Evolutionary conservation across 768 basidiomycete species (phyloP).

Genomic region (Myochromella boudieri): DNA sequence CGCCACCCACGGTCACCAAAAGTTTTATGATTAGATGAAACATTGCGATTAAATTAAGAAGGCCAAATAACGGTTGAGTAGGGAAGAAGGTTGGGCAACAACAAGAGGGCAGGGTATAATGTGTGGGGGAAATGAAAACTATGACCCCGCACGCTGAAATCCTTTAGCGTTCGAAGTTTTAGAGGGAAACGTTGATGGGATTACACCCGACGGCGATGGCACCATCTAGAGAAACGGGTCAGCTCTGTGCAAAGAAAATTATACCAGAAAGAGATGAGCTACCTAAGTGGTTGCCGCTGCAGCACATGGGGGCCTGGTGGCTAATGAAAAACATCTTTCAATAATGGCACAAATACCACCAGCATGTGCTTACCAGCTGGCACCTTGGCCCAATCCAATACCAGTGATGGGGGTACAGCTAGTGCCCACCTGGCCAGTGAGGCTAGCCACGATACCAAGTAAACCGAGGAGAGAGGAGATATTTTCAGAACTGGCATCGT

Average conservation of each 20-base stretch:
- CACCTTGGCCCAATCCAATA: conserved; percentile 18
- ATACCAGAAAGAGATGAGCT: background rate
- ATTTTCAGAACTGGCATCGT: conserved; percentile 9
- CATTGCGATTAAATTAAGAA: too few species aligned
- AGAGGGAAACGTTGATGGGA: background rate
- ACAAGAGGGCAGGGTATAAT: too few species aligned
- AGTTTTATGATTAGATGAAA: too few species aligned
- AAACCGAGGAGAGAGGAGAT: conserved; percentile 10
- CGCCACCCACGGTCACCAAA: too few species aligned
- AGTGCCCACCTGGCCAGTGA: conserved; percentile 12
- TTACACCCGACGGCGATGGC: conserved; percentile 1
- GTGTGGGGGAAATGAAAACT: too few species aligned
- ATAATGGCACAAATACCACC: background rate
- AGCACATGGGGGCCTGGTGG: conserved; percentile 10
- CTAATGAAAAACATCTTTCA: background rate
- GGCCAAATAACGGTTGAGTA: too few species aligned
- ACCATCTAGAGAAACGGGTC: background rate
- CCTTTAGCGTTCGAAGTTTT: too few species aligned
- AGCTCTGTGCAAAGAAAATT: background rate
- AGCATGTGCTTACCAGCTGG: conserved; percentile 19
- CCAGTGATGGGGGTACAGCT: conserved; percentile 23
- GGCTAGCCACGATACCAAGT: conserved; percentile 5
- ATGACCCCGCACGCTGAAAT: too few species aligned
- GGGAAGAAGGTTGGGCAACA: too few species aligned
- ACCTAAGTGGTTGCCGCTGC: conserved; percentile 11